Evolutionary conservation across 176 grass and related monocot genomes (phyloP).

Genomic region (Eremochloa ophiuroides): DNA sequence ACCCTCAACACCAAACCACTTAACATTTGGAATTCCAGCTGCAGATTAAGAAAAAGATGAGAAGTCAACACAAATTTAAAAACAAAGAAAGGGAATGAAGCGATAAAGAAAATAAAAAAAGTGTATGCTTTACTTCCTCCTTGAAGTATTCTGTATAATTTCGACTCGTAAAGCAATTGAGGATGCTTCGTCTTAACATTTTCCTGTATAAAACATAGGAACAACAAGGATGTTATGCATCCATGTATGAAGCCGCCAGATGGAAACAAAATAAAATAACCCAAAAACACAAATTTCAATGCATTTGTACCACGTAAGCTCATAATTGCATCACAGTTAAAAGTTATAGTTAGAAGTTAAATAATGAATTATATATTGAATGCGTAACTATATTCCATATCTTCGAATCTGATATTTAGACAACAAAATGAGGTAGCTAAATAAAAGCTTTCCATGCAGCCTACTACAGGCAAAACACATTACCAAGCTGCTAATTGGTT

Average conservation of each 20-base stretch:
- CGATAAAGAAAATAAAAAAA: not conserved
- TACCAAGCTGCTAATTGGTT: not conserved
- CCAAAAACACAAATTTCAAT: not conserved
- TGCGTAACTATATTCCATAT: not conserved
- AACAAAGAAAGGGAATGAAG: not conserved
- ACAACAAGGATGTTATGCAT: slow-evolving; percentile 3
- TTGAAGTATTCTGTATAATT: slow-evolving; percentile 82
- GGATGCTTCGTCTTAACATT: slow-evolving; percentile 86
- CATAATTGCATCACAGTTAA: not conserved
- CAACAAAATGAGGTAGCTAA: not conserved
- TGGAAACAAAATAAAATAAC: not conserved
- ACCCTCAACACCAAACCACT: slow-evolving; percentile 87
- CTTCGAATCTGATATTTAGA: not conserved
- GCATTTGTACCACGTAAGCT: not conserved
- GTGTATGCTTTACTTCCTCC: slow-evolving; percentile 65
- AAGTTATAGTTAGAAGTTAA: not conserved
- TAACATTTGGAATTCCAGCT: slow-evolving; percentile 82
- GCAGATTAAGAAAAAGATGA: slow-evolving; percentile 9
- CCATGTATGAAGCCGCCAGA: not conserved
- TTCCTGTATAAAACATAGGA: slow-evolving; percentile 51
- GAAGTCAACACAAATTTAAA: not conserved
- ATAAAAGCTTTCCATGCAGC: not conserved
- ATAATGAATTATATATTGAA: not conserved
- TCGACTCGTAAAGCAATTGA: slow-evolving; percentile 71
- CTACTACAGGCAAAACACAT: not conserved